Evolutionary conservation across 2,329 filamentous ascomycete genomes (phyloP), one percentile per base, ranked within the genome.

Genomic region (Annulohypoxylon truncatum): DNA sequence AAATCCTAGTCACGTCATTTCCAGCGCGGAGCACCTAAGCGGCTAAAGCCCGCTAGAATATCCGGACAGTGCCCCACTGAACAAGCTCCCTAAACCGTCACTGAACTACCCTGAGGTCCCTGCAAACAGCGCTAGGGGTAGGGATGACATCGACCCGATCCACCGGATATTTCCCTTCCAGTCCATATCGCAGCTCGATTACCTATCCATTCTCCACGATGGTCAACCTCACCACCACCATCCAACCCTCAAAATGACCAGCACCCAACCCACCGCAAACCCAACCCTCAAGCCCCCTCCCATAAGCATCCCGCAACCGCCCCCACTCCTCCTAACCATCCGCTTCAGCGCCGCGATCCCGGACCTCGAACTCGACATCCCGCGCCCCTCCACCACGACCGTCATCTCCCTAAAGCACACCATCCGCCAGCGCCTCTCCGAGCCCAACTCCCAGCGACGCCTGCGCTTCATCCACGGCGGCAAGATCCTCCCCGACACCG

Each of bases 391-490:
- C 50, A 83, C 84, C 29, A 94, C 91, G 9, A 93, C 93, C 42
- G 87, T 93, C 57, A 86, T 93, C 59, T 88, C 90, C 1, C 86
- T 98, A 61, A 97, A 97, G 79, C 90, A 92, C 73, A 85, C 91
- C 54, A 92, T 98, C 76, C 93, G 96, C 71, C 79, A 84, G 7
- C 86, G 91, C 47, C 87, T 97, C 20, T 84, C 90, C 4, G 75
- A 82, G 31, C 81, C 86, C 31, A 84, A 89, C 68, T 86, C 89
- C 12, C 83, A 86, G 42, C 89, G 88, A 67, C 91, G 93, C 33
- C 87, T 98, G 29, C 93, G 95, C 64, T 89, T 99, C 69, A 97
- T 98, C 77, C 90, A 97, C 78, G 88, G 92, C 53, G 96, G 96
- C 67, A 94, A 92, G 76, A 91, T 97, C 64, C 89, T 98, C 52